Evolutionary conservation across 768 basidiomycete species (phyloP).

Genomic region (Kwoniella bestiolae): DNA sequence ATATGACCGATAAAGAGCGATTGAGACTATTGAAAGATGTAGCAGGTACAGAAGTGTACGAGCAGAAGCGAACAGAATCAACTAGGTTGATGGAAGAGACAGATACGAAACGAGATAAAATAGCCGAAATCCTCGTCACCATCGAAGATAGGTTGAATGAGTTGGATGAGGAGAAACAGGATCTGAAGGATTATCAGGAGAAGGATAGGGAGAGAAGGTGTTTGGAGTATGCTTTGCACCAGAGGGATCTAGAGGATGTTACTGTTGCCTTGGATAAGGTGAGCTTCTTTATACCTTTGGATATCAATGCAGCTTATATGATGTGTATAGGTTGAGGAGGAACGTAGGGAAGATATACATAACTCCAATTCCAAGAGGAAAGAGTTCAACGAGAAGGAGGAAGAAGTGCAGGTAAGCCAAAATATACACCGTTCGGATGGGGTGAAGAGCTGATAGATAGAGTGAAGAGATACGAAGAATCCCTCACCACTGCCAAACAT

Average conservation of each 20-base stretch:
- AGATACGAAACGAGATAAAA: constrained; percentile 87
- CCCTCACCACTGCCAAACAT: constrained; percentile 72
- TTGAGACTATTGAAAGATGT: constrained; percentile 96
- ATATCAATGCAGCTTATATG: constrained; percentile 3
- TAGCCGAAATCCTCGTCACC: constrained; percentile 82
- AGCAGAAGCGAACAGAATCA: constrained; percentile 87
- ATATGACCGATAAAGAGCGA: constrained; percentile 93
- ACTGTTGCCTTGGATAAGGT: constrained; percentile 82
- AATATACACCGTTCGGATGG: background rate
- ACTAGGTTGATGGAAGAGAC: constrained; percentile 98
- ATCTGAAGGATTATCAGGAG: constrained; percentile 88
- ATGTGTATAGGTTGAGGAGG: constrained; percentile 61
- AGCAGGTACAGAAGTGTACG: constrained; percentile 96
- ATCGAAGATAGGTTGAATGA: constrained; percentile 88
- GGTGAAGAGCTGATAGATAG: background rate
- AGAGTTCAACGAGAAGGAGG: constrained; percentile 80
- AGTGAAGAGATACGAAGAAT: constrained; percentile 72
- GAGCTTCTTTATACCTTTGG: constrained; percentile 38
- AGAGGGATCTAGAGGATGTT: constrained; percentile 87
- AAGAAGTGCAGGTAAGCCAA: constrained; percentile 73
- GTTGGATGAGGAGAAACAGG: constrained; percentile 97
- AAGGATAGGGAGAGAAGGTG: constrained; percentile 93
- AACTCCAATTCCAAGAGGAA: constrained; percentile 79
- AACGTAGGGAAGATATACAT: constrained; percentile 79
- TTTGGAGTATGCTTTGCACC: constrained; percentile 91